phyloP scores from a whole-genome alignment of 169 alveolate species.

The Cystoisospora suis region DNA sequence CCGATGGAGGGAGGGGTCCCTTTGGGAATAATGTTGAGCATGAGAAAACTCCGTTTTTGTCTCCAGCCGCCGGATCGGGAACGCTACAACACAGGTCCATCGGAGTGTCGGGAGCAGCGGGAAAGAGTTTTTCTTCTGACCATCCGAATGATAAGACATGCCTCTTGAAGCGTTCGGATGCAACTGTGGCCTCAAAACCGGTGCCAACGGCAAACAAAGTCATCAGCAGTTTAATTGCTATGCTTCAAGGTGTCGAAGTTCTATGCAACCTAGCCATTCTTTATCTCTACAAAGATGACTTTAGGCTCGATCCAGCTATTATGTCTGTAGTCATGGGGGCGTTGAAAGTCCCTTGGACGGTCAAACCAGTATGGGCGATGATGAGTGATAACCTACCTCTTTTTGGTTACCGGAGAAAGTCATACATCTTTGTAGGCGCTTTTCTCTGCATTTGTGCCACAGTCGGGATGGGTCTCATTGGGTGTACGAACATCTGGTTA shows the following conservation, averaged over 20 bases:
- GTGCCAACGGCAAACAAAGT: slow-evolving; percentile 29
- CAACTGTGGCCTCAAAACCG: too few relatives aligned
- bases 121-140: too few relatives aligned
- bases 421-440: slow-evolving; percentile 82
- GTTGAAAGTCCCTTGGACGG: slow-evolving; percentile 84
- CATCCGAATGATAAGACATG: too few relatives aligned
- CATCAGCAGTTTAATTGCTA: slow-evolving; percentile 67
- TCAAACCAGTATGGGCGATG: slow-evolving; percentile 85
- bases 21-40: too few relatives aligned
- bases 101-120: too few relatives aligned
- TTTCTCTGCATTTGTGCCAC: slow-evolving; percentile 70
- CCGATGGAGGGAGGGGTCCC: too few relatives aligned
- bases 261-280: slow-evolving; percentile 83
- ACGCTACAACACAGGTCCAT: too few relatives aligned
- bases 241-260: slow-evolving; percentile 88
- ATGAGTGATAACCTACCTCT: slow-evolving; percentile 84
- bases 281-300: slow-evolving; percentile 84
- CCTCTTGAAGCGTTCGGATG: too few relatives aligned
- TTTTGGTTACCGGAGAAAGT: slow-evolving; percentile 84
- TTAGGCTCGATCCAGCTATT: slow-evolving; percentile 80
- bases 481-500: slow-evolving; percentile 74
- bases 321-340: slow-evolving; percentile 78
- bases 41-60: too few relatives aligned
- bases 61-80: too few relatives aligned
- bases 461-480: slow-evolving; percentile 72